These are phyloP conservation scores for Ogataea chonburiensis DNA, from an alignment of 805 yeast genomes.

Conservation along the genomic window DNA sequence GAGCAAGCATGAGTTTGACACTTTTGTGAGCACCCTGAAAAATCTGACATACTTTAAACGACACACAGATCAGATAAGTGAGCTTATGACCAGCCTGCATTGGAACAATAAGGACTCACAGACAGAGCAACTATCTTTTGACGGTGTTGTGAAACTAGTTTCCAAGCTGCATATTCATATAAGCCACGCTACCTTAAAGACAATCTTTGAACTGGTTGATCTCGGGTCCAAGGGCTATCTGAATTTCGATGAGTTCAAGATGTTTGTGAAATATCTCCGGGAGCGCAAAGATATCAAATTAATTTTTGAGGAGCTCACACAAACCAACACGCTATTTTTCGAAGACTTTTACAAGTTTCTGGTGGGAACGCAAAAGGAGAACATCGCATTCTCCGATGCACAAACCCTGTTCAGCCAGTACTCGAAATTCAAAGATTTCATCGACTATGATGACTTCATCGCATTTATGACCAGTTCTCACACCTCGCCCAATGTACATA, in stretches of 20 bases:
- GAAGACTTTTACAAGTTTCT: slow-evolving; percentile 46
- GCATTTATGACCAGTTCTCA: slow-evolving; percentile 35
- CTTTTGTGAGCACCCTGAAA: slow-evolving; percentile 53
- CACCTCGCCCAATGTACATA: slow-evolving; percentile 25
- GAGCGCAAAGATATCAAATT: slow-evolving; percentile 56
- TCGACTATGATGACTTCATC: slow-evolving; percentile 30
- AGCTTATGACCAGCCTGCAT: slow-evolving; percentile 50
- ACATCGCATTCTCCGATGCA: slow-evolving; percentile 25
- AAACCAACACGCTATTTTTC: slow-evolving; percentile 24
- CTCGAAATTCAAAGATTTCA: slow-evolving; percentile 21
- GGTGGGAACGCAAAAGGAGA: slow-evolving; percentile 47
- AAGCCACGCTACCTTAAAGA: slow-evolving; percentile 47
- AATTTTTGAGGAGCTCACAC: slow-evolving; percentile 31
- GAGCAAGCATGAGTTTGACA: slow-evolving; percentile 48
- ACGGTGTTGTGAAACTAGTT: slow-evolving; percentile 66
- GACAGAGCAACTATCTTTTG: slow-evolving; percentile 48
- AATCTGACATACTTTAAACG: slow-evolving; percentile 56
- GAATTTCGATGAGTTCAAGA: slow-evolving; percentile 70
- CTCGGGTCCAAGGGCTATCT: slow-evolving; percentile 48
- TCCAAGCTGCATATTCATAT: slow-evolving; percentile 71
- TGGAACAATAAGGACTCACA: slow-evolving; percentile 50
- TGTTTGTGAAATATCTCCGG: slow-evolving; percentile 68
- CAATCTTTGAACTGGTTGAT: slow-evolving; percentile 56
- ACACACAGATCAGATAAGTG: slow-evolving; percentile 53
- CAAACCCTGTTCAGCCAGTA: slow-evolving; percentile 40